Evolutionary conservation across 2,329 filamentous ascomycete species (phyloP).

Genomic region (Paraphoma sp.): DNA sequence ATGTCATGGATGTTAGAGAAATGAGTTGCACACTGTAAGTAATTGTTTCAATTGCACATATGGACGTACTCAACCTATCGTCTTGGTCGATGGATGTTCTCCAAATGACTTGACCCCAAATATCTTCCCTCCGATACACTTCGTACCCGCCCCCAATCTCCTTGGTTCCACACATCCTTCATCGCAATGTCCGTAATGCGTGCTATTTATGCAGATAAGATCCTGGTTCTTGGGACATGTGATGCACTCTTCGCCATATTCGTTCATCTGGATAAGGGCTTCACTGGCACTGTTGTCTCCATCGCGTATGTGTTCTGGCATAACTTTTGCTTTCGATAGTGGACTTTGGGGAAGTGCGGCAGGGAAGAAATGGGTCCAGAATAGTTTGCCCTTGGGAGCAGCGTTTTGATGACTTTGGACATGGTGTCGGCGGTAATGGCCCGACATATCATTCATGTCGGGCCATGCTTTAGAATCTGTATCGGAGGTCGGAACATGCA

Average conservation of each 20-base stretch:
- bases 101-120: background rate
- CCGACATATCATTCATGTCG: no score
- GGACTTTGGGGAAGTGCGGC: background rate
- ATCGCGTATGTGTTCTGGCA: background rate
- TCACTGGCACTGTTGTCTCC: background rate
- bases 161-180: slow-evolving; percentile 1
- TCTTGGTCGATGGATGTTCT: background rate
- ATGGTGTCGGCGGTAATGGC: background rate
- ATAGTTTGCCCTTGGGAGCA: background rate
- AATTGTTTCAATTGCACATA: no score
- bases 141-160: background rate
- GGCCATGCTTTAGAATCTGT: background rate
- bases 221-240: background rate
- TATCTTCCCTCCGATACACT: background rate
- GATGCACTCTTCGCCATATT: background rate
- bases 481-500: no score
- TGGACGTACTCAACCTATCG: background rate
- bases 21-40: no score
- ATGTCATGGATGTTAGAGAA: no score
- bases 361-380: background rate
- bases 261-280: background rate
- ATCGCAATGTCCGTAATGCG: slow-evolving; percentile 2
- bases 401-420: background rate
- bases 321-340: background rate
- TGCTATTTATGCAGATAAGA: background rate